Evolutionary conservation across 2,329 filamentous ascomycete species (phyloP), one percentile per base, ranked within the genome.

Genomic region (Cytospora chrysosperma): DNA sequence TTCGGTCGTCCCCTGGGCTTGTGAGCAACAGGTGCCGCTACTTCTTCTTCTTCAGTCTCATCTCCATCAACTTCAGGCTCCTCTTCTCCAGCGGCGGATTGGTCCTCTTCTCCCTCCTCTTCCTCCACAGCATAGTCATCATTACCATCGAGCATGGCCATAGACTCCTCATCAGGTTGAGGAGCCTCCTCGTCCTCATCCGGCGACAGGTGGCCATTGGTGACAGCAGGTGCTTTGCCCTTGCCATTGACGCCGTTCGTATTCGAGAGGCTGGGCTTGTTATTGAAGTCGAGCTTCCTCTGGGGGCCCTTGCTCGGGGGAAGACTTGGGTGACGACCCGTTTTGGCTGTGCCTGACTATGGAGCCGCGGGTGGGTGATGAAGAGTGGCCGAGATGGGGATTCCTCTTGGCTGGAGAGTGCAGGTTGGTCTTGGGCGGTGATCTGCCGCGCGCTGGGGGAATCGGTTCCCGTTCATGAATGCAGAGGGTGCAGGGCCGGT

Each of bases 391-490:
- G 59, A 88, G 74, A 55, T 82, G 82, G 5, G 84, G 85, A 68
- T 86, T 86, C 62, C 83, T 82, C 66, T 85, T 82, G 28, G 88
- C 86, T 0, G 88, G 88, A 2, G 83, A 85, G 15, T 79, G 77
- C 28, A 86, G 79, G 37, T 81, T 77, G 4, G 88, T 88, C 74
- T 89, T 90, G 61, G 84, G 79, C 1, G 89, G 89, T 2, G 88
- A 90, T 63, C 78, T 75, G 53, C 77, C 77, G 58, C 78, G 79
- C 49, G 81, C 80, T 12, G 82, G 68, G 69, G 76, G 21, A 77
- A 74, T 54, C 80, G 82, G 75, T 72, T 76, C 76, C 69, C 80
- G 68, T 79, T 82, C 58, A 85, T 78, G 34, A 83, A 73, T 3
- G 83, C 83, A 37, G 77, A 78, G 13, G 83, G 83, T 2, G 82